Evolutionary conservation across 208 protist species (phyloP).

Genomic region (Trichomonas gallinae): DNA sequence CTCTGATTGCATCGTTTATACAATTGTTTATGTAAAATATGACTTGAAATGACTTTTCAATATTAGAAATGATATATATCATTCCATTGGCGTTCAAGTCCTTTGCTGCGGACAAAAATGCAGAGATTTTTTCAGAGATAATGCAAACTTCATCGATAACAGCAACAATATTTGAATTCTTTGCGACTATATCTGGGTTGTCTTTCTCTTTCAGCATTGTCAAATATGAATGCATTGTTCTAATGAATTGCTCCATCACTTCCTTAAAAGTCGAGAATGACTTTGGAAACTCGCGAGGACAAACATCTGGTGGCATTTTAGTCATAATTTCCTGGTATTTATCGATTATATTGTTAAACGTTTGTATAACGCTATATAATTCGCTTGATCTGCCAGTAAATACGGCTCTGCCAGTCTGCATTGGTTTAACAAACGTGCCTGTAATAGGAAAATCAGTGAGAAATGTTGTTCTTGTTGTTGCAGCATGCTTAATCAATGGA

Average conservation of each 20-base stretch:
- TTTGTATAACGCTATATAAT: not conserved
- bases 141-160: not conserved
- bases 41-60: not conserved
- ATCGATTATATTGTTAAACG: not conserved
- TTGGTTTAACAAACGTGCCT: not conserved
- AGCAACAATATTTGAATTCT: not conserved
- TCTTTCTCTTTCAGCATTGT: not conserved
- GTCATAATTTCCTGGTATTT: not conserved
- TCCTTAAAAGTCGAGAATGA: not conserved
- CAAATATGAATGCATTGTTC: not conserved
- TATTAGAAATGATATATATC: not conserved
- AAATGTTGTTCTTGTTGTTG: not conserved
- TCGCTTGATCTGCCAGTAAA: not conserved
- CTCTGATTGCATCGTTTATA: not conserved
- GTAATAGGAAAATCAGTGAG: not conserved
- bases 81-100: not conserved
- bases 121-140: not conserved
- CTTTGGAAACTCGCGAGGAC: not conserved
- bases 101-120: not conserved
- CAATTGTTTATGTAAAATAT: not conserved
- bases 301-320: not conserved
- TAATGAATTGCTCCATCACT: not conserved
- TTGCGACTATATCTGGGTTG: not conserved
- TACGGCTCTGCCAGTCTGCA: not conserved
- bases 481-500: not conserved